A percentile compares a stretch with the other conserved stretches of the same genome.
Evolutionary conservation across 2,329 filamentous ascomycete species (phyloP).

Genomic region (Aspergillus uvarum): DNA sequence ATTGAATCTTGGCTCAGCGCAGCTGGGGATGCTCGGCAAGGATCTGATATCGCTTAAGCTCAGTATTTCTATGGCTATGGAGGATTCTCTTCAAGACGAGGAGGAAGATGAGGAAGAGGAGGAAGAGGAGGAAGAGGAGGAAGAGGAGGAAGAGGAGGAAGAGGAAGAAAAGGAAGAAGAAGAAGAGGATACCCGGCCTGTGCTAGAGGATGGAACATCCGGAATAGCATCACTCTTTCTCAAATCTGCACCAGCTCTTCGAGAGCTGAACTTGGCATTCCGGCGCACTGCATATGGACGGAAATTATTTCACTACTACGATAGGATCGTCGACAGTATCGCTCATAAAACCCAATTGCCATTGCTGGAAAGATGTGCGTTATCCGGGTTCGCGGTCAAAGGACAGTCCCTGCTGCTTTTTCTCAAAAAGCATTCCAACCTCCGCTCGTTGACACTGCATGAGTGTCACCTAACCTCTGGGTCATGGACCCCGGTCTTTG

Average conservation of each 20-base stretch:
- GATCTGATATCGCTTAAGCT: background rate
- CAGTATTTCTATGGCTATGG: conserved; percentile 1
- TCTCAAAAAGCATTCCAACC: background rate
- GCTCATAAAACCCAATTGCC: conserved; percentile 3
- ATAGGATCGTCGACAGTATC: conserved; percentile 6
- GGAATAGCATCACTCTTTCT: background rate
- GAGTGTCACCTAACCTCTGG: conserved; percentile 1
- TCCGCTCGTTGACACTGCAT: background rate
- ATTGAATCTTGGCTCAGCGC: background rate
- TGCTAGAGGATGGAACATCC: background rate
- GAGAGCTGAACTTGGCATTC: conserved; percentile 4
- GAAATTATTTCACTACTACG: background rate
- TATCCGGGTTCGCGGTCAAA: background rate
- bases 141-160: background rate
- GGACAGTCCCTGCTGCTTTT: conserved; percentile 6
- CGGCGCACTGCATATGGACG: background rate
- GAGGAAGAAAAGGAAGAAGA: no score
- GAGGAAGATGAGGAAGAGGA: background rate
- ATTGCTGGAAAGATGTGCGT: background rate
- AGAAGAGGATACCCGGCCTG: no score
- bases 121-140: background rate
- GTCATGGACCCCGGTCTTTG: conserved; percentile 8
- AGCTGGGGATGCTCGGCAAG: background rate
- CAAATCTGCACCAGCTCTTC: conserved; percentile 1
- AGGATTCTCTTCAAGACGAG: background rate